phyloP scores from a whole-genome alignment of 1,284 basidiomycete species.

The Xerocomus minutiporus region DNA sequence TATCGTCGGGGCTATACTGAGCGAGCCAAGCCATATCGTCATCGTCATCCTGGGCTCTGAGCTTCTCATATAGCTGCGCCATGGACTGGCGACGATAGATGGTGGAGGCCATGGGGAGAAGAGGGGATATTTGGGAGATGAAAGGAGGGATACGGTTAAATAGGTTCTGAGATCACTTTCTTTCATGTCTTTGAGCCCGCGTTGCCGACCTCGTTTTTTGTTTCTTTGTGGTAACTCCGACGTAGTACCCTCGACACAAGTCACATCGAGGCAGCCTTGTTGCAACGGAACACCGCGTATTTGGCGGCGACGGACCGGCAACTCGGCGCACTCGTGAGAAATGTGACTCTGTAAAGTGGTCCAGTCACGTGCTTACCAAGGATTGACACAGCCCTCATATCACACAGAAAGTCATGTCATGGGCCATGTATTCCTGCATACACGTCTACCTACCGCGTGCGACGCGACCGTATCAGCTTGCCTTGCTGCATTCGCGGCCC shows the following conservation, averaged over 20 bases:
- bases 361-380: conserved; percentile 23
- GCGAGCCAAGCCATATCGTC: conserved; percentile 34
- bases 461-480: conserved; percentile 65
- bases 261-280: conserved; percentile 37
- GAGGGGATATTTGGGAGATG: conserved; percentile 11
- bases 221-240: conserved; percentile 38
- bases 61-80: conserved; percentile 34
- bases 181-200: conserved; percentile 37
- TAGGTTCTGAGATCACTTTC: conserved; percentile 29
- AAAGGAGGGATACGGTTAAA: conserved; percentile 27
- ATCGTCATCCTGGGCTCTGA: conserved; percentile 33
- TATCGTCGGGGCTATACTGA: conserved; percentile 33
- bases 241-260: conserved; percentile 30
- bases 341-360: conserved; percentile 29
- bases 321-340: conserved; percentile 25
- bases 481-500: conserved; percentile 72
- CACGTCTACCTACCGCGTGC: conserved; percentile 30
- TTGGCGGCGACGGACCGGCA: conserved; percentile 13
- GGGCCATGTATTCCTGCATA: conserved; percentile 16
- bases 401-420: conserved; percentile 13
- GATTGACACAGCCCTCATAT: conserved; percentile 15
- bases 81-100: conserved; percentile 35
- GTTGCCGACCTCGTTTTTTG: conserved; percentile 40
- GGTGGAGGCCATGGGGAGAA: conserved; percentile 25
- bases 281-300: conserved; percentile 22